Evolutionary conservation across 73 alveolate species (phyloP), one percentile per base, ranked within the genome.

Genomic region (Tetrahymena thermophila): DNA sequence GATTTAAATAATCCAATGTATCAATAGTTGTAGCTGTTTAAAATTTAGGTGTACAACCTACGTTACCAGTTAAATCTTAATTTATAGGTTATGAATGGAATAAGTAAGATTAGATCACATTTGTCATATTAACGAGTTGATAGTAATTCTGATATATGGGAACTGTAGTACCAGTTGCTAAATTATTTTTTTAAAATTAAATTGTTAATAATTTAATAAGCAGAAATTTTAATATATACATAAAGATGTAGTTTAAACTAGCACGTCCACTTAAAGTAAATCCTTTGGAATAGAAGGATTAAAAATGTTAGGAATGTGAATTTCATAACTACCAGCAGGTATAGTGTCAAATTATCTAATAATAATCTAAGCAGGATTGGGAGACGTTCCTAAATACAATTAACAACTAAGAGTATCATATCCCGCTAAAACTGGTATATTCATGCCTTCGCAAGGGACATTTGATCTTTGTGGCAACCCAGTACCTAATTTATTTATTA

Each of bases 291-390:
- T 58, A 42, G 93, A 83, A 9, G 96, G 96, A 42, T 94, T 94
- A 44, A 94, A 94, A 38, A 94, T 37, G 17, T 94, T 38, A 40
- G 96, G 96, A 43, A 94, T 43, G 42, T 94, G 96, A 34, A 94
- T 94, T 42, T 94, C 96, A 94, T 94, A 85, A 5, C 94, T 85
- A 23, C 94, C 94, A 35, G 94, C 50, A 37, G 35, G 14, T 10
- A 94, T 85, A 25, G 84, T 16, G 43, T 94, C 94, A 94, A 94
- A 94, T 37, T 94, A 93, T 31, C 94, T 94, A 14, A 94, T 94
- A 84, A 94, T 94, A 43, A 94, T 84, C 50, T 94, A 71, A 19
- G 96, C 21, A 43, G 96, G 96, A 40, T 94, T 94, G 7, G 96
- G 96, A 94, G 44, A 84, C 28, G 94, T 94, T 35, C 96, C 96